These are phyloP conservation scores for Arachis monticola DNA, from an alignment of 331 rosid genomes.

Conservation along the genomic window DNA sequence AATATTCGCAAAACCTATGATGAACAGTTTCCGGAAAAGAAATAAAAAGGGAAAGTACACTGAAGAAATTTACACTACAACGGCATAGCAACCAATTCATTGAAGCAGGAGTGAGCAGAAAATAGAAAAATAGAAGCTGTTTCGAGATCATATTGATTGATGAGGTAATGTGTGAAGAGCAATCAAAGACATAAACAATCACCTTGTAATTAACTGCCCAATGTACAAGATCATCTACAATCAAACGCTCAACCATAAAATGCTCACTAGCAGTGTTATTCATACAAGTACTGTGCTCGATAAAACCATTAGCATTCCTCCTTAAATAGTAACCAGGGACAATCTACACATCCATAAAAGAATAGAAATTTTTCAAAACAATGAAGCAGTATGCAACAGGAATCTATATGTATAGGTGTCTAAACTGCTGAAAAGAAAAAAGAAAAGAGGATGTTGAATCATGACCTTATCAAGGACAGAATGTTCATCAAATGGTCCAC, in stretches of 20 bases:
- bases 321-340: constrained; percentile 99
- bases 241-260: constrained; percentile 91
- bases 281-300: constrained; percentile 91
- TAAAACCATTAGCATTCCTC: constrained; percentile 78
- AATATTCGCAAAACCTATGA: constrained; percentile 2
- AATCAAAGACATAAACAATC: constrained; percentile 29
- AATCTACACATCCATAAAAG: constrained; percentile 60
- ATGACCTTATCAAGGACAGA: constrained; percentile 93
- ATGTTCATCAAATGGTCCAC: constrained; percentile 73
- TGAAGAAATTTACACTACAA: background rate
- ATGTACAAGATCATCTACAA: constrained; percentile 87
- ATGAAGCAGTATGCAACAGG: constrained; percentile 32
- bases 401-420: constrained; percentile 25
- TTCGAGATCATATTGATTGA: too few species aligned
- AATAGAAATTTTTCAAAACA: constrained; percentile 30
- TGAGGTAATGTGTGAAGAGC: background rate
- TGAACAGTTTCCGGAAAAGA: constrained; percentile 22
- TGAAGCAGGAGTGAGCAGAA: constrained; percentile 5
- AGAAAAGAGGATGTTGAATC: background rate
- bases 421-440: constrained; percentile 30
- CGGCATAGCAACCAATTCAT: constrained; percentile 6
- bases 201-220: constrained; percentile 96
- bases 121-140: background rate
- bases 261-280: constrained; percentile 98
- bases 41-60: constrained; percentile 14